Conservation (phyloP, 2,329 filamentous ascomycete species). For the Talaromyces rugulosus region DNA sequence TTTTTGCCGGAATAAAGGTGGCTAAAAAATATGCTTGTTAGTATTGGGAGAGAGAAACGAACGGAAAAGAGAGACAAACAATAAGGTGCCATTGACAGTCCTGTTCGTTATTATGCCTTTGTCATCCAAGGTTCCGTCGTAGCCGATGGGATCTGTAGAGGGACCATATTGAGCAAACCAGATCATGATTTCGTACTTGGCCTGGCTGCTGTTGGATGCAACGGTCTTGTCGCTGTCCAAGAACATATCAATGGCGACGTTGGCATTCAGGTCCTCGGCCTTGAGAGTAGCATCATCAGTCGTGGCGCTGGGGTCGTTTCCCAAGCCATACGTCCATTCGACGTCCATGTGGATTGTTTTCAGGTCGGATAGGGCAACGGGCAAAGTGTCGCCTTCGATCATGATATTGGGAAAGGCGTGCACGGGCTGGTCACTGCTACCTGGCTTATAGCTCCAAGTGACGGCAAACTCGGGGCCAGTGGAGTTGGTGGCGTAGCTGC, state of each 20-base stretch:
- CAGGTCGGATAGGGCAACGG: constrained; percentile 38
- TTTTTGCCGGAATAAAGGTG: constrained; percentile 4
- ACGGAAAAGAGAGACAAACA: constrained; percentile 1
- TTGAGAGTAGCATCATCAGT: constrained; percentile 35
- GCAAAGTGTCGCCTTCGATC: constrained; percentile 43
- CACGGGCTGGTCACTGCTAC: constrained; percentile 42
- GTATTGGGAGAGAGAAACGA: background rate
- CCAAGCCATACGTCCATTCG: constrained; percentile 49
- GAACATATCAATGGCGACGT: constrained; percentile 59
- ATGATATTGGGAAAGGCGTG: constrained; percentile 55
- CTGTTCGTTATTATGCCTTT: constrained; percentile 30
- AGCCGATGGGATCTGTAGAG: constrained; percentile 48
- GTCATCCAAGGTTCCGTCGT: constrained; percentile 12
- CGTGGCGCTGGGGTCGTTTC: constrained; percentile 34
- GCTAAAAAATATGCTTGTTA: background rate
- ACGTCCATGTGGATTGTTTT: constrained; percentile 42
- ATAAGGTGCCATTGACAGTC: constrained; percentile 34
- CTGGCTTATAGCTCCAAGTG: constrained; percentile 51
- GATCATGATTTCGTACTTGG: constrained; percentile 54
- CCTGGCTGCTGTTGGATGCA: constrained; percentile 35
- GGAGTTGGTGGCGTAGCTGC: constrained; percentile 45
- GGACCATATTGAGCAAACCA: constrained; percentile 50
- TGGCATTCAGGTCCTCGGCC: constrained; percentile 44
- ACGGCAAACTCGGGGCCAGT: constrained; percentile 49
- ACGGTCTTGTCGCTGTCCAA: constrained; percentile 44